These are phyloP conservation scores for Suillus placidus DNA, from an alignment of 768 basidiomycete species.

Conservation along the genomic window DNA sequence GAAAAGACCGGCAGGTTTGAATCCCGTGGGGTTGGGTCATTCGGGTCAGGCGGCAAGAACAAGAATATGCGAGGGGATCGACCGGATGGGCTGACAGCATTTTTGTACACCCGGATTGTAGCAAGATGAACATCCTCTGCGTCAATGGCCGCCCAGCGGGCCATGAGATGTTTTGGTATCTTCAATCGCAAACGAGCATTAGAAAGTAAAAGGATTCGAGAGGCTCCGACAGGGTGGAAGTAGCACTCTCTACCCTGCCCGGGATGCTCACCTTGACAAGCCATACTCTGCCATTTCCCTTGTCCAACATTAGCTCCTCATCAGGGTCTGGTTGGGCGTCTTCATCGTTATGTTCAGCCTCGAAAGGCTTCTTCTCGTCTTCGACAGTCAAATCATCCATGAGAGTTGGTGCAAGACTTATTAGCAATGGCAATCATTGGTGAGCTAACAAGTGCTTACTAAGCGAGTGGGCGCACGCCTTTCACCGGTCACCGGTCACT, in stretches of 20 bases:
- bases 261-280: slow-evolving; percentile 71
- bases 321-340: slow-evolving; percentile 77
- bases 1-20: slow-evolving; percentile 29
- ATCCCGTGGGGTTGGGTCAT: slow-evolving; percentile 41
- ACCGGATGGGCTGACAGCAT: slow-evolving; percentile 44
- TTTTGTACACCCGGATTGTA: slow-evolving; percentile 78
- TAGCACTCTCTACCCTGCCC: not conserved
- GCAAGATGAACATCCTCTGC: slow-evolving; percentile 81
- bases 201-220: slow-evolving; percentile 10
- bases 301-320: slow-evolving; percentile 78
- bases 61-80: slow-evolving; percentile 65
- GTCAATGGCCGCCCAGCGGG: slow-evolving; percentile 79
- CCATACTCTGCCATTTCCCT: slow-evolving; percentile 79
- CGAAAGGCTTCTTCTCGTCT: slow-evolving; percentile 77
- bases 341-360: slow-evolving; percentile 58
- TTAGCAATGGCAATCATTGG: not conserved
- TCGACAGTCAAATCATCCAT: slow-evolving; percentile 43
- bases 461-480: not conserved
- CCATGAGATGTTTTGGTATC: slow-evolving; percentile 87
- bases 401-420: not conserved
- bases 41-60: slow-evolving; percentile 60
- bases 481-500: not conserved
- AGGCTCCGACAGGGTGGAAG: not conserved
- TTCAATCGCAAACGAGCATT: slow-evolving; percentile 33
- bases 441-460: not conserved